Evolutionary conservation across 208 protist species (phyloP), one percentile per base, ranked within the genome.

Genomic region (Trypanosoma melophagium): DNA sequence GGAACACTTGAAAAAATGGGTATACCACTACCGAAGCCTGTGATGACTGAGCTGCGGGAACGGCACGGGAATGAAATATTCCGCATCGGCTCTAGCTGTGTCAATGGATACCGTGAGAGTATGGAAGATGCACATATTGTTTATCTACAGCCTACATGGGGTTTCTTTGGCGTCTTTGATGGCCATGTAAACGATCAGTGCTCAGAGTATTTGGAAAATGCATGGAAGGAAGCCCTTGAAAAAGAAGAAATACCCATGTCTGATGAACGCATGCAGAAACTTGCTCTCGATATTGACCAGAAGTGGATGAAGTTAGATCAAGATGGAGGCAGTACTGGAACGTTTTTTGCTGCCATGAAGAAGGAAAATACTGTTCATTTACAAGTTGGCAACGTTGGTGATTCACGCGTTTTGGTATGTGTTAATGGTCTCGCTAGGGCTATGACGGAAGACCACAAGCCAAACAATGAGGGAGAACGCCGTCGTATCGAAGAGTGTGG

Each of bases 361-460:
- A 76, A 92, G 12, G 87, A 77, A 42, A 74, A 90, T 53, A 88
- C 71, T 41, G 76, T 92, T 55, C 76, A 91, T 47, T 71, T 95
- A 66, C 92, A 97, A 65, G 92, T 96, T 52, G 95, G 89, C 17
- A 98, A 98, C 68, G 93, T 97, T 31, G 95, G 95, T 22, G 95
- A 98, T 71, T 92, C 84, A 16, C 86, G 95, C 64, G 89, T 94
- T 24, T 74, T 98, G 45, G 80, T 89, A 14, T 96, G 89, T 73
- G 85, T 88, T 45, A 79, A 93, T 59, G 94, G 93, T 21, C 63
- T 64, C 31, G 89, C 84, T 62, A 73, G 84, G 31, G 88, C 91
- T n/a, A 72, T 98, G 69, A 96, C 92, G 28, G 84, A 96, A 54
- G 95, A 98, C 63, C 96, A 98, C 84, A 98, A 97, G 80, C 95